Base-by-base conservation (phyloP, 345 rosid genomes). In the Gynandropsis gynandra region DNA sequence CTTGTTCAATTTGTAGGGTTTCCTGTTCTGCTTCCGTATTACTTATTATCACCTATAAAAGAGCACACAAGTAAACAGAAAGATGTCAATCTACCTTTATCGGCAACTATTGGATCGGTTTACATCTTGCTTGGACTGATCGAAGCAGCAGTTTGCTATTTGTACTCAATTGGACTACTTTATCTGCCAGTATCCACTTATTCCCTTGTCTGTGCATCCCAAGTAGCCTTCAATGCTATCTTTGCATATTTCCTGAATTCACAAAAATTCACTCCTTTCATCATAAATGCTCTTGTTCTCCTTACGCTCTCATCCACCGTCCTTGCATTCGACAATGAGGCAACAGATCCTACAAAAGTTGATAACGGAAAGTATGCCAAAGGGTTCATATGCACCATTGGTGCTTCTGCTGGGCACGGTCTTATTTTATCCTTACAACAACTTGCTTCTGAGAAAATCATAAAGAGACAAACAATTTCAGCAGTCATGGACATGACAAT, bases 11-110 rank as follows among this genome's bases (percentile, higher is more conserved):
- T 55, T 12, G 47, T 51, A 0, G 87, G 87, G 44, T 77, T 82
- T 69, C 78, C 76, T 0, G 52, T 75, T 58, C 72, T 77, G 57
- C 45, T 82, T 33, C 83, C 79, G 20, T 70, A 35, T 52, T 74
- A 72, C 15, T 61, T 53, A 63, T 44, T 73, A 41, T 52, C 74
- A 9, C 10, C 10, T 27, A 33, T 5, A 37, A 68, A 52, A 53
- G 36, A 4, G 1, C 34, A 37, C 5, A 42, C 42, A 56, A 31
- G 67, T 55, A 50, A 11, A 16, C 53, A 31, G 20, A 10, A 20
- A 55, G 21, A 14, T 20, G 17, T 5, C 29, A 4, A 9, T 4
- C 0, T 8, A 33, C 33, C 41, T 17, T 43, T 18, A 11, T 18
- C 45, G 33, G 33, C 7, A n/a, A 55, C 29, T 5, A 8, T 31